These are phyloP conservation scores for Beauveria rudraprayagi DNA, from an alignment of 2,329 filamentous ascomycete species.

Conservation along the genomic window DNA sequence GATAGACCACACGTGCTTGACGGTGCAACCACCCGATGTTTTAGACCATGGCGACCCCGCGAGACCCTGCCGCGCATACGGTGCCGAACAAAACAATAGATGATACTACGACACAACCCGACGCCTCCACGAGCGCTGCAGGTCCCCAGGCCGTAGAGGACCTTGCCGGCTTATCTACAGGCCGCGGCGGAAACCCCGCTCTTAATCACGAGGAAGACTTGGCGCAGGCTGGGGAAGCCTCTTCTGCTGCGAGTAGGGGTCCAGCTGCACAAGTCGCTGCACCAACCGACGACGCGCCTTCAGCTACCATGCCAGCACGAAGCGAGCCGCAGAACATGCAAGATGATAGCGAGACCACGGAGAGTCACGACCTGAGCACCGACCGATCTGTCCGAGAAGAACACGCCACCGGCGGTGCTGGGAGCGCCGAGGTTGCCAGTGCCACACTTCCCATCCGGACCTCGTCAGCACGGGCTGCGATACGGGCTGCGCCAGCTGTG, in stretches of 20 bases:
- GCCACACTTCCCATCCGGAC: conserved; percentile 13
- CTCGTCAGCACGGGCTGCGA: conserved; percentile 10
- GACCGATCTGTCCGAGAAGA: background rate
- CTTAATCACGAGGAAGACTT: conserved; percentile 38
- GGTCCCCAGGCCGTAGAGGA: background rate
- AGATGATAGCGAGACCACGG: background rate
- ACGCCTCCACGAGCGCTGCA: background rate
- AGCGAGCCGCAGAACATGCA: background rate
- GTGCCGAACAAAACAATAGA: background rate
- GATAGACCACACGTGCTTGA: background rate
- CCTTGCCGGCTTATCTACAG: conserved; percentile 15
- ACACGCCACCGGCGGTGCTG: background rate
- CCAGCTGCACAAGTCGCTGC: background rate
- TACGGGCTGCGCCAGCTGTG: background rate
- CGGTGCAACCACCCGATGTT: background rate
- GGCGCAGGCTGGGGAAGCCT: conserved; percentile 38
- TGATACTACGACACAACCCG: background rate
- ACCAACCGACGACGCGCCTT: conserved; percentile 21
- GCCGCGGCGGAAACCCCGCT: conserved; percentile 30
- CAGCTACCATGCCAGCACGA: conserved; percentile 8
- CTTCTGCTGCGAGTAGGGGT: conserved; percentile 28
- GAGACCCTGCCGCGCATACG: conserved; percentile 6
- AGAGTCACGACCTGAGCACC: background rate
- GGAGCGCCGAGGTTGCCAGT: conserved; percentile 4
- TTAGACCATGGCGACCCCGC: conserved; percentile 8